These are phyloP conservation scores for Yamadazyma spencermartinsiae DNA, from an alignment of 1,139 yeast species.

Conservation along the genomic window DNA sequence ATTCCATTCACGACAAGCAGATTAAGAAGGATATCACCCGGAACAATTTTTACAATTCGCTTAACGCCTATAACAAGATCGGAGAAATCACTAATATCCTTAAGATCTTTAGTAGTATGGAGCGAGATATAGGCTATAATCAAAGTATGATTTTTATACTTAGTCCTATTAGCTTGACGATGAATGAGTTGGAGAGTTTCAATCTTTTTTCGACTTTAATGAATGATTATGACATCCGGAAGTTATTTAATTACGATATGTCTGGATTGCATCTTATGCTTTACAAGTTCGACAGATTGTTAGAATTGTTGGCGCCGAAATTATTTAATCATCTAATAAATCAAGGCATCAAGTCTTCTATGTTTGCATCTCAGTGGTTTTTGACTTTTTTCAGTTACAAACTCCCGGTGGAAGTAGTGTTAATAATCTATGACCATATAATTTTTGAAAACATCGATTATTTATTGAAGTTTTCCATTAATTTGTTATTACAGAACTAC, in stretches of 20 bases:
- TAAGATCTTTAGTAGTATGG: constrained; percentile 82
- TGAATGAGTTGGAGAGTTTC: constrained; percentile 84
- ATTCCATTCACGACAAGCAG: constrained; percentile 70
- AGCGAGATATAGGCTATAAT: constrained; percentile 93
- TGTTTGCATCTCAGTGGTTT: constrained; percentile 98
- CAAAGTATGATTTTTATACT: constrained; percentile 96
- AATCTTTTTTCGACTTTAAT: constrained; percentile 77
- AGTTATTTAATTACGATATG: constrained; percentile 84
- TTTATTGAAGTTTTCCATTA: constrained; percentile 75
- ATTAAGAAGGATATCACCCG: constrained; percentile 82
- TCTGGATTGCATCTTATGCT: constrained; percentile 83
- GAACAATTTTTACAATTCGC: constrained; percentile 75
- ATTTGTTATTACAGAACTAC: constrained; percentile 70
- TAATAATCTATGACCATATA: constrained; percentile 80
- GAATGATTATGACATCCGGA: constrained; percentile 79
- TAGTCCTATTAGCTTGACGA: constrained; percentile 79
- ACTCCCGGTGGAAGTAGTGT: constrained; percentile 81
- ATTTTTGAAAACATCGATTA: constrained; percentile 89
- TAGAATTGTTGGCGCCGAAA: constrained; percentile 69
- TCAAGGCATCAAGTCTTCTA: constrained; percentile 84
- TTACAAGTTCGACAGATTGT: constrained; percentile 83
- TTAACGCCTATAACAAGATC: constrained; percentile 48
- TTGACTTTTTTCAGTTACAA: constrained; percentile 91
- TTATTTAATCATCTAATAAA: constrained; percentile 74
- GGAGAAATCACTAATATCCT: constrained; percentile 72